A percentile compares a stretch with the other conserved stretches of the same genome.
phyloP scores from a whole-genome alignment of 2,329 filamentous ascomycete species.

The Ceratocystiopsis brevicomis region DNA sequence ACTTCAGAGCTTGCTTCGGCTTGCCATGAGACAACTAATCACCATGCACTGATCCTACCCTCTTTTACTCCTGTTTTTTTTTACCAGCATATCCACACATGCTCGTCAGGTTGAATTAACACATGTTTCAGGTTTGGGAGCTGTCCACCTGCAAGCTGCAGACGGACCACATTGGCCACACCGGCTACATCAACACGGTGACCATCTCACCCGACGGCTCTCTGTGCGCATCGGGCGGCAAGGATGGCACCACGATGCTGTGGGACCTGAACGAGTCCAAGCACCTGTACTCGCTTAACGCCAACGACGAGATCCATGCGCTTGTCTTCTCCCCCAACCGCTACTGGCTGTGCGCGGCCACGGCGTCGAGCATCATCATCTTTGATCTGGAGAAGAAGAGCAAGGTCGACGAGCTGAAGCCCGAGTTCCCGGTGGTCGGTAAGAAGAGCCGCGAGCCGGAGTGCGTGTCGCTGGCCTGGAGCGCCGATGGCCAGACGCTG shows the following conservation, averaged over 20 bases:
- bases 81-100: neutral
- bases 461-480: constrained; percentile 95
- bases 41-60: constrained; percentile 57
- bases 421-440: constrained; percentile 84
- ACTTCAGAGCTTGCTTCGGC: constrained; percentile 85
- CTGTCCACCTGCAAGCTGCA: constrained; percentile 98
- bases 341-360: constrained; percentile 99
- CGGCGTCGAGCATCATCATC: constrained; percentile 96
- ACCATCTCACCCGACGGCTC: constrained; percentile 99
- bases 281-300: constrained; percentile 99
- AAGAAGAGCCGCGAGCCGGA: constrained; percentile 99
- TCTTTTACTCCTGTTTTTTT: neutral
- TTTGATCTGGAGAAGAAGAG: constrained; percentile 99
- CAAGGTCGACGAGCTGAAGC: constrained; percentile 99
- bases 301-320: constrained; percentile 99
- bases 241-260: constrained; percentile 99
- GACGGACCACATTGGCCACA: constrained; percentile 99
- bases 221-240: constrained; percentile 95
- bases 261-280: constrained; percentile 99
- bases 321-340: constrained; percentile 99
- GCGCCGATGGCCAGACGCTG: constrained; percentile 93
- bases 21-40: constrained; percentile 76
- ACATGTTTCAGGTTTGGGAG: constrained; percentile 77
- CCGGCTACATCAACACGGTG: constrained; percentile 99
- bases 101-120: neutral